Conservation (phyloP, 768 basidiomycete genomes). For the Lentinula boryana region DNA sequence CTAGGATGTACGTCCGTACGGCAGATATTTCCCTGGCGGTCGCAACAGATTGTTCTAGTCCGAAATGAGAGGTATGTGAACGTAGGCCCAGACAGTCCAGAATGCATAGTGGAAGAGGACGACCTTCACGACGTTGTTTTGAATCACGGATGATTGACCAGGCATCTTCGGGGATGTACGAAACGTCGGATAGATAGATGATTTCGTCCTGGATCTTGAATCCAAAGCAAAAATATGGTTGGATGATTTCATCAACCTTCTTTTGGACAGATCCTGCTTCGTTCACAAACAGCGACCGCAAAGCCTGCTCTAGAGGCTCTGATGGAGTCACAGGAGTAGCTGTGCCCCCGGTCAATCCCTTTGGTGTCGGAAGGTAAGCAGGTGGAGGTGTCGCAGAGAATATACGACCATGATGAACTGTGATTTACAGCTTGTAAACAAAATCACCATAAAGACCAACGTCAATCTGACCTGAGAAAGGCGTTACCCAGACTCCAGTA, state of each 20-base stretch:
- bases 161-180: conserved; percentile 67
- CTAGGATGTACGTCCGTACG: conserved; percentile 61
- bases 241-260: conserved; percentile 24
- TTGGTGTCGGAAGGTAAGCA: conserved; percentile 34
- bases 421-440: not conserved
- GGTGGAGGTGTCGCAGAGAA: conserved; percentile 40
- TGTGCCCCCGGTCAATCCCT: conserved; percentile 29
- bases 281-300: not conserved
- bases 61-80: conserved; percentile 75
- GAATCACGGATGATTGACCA: conserved; percentile 46
- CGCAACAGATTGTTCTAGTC: conserved; percentile 55
- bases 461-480: conserved; percentile 50
- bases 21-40: conserved; percentile 54
- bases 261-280: not conserved
- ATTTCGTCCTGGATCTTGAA: conserved; percentile 64
- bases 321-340: conserved; percentile 18
- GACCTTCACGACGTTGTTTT: conserved; percentile 10
- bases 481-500: conserved; percentile 57
- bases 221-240: conserved; percentile 63
- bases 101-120: conserved; percentile 50
- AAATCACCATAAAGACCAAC: not conserved
- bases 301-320: not conserved
- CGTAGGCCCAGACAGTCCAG: conserved; percentile 70
- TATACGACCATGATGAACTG: conserved; percentile 72
- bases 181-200: conserved; percentile 80